Evolutionary conservation across 2,329 filamentous ascomycete species (phyloP).

Genomic region (Alternaria sp.): DNA sequence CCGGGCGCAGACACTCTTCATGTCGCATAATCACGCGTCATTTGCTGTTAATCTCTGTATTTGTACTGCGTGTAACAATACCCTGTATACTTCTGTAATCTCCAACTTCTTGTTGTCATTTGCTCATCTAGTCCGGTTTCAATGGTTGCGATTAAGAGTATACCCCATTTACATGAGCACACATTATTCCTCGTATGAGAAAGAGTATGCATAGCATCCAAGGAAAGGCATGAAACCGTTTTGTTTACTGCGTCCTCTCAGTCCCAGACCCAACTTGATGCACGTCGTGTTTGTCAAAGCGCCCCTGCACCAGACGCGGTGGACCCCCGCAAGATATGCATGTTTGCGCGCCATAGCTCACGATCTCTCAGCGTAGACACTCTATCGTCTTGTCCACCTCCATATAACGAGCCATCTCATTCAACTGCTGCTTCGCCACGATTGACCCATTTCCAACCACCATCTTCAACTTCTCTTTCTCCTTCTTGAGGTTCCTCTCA

Average conservation of each 20-base stretch:
- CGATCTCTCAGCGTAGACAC: neutral
- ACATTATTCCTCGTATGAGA: neutral
- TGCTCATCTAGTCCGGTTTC: neutral
- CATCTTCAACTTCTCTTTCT: neutral
- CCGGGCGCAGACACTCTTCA: neutral
- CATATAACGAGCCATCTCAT: neutral
- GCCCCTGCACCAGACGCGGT: neutral
- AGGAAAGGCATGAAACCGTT: neutral
- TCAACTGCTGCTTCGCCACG: neutral
- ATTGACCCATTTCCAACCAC: neutral
- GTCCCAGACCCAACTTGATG: neutral
- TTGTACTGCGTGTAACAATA: neutral
- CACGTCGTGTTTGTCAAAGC: neutral
- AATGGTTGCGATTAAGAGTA: neutral
- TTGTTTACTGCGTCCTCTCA: neutral
- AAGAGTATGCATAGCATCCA: too few relatives aligned
- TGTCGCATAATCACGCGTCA: neutral
- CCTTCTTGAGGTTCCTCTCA: neutral
- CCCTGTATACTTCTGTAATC: neutral
- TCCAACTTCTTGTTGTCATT: neutral
- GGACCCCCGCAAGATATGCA: too few relatives aligned
- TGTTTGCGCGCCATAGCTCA: neutral
- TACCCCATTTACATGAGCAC: neutral
- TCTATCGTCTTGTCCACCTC: neutral
- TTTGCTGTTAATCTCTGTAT: neutral